phyloP scores from a whole-genome alignment of 257 asterid genomes.

The Solanum paucissectum region DNA sequence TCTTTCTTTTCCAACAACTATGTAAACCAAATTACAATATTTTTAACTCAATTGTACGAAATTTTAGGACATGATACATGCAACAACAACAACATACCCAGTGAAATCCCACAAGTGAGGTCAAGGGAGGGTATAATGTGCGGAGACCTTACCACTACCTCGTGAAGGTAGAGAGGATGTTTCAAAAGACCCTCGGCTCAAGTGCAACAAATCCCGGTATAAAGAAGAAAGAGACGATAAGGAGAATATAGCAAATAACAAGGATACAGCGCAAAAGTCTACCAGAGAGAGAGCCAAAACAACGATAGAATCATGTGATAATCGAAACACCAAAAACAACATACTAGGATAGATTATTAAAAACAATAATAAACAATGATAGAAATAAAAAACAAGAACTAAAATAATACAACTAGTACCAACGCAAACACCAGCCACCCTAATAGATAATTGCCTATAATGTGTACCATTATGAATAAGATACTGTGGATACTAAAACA shows the following conservation, averaged over 20 bases:
- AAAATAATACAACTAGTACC: neutral
- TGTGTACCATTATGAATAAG: neutral
- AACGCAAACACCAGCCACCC: neutral
- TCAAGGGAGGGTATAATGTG: neutral
- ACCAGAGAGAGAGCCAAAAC: neutral
- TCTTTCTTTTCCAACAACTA: neutral
- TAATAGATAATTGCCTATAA: neutral
- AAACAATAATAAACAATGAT: neutral
- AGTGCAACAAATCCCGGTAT: neutral
- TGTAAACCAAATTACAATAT: neutral
- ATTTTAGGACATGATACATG: neutral
- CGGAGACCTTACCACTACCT: neutral
- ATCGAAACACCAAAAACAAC: neutral
- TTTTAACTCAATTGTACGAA: neutral
- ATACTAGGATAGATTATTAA: neutral
- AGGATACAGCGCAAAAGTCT: neutral
- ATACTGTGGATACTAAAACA: neutral
- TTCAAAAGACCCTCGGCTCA: neutral
- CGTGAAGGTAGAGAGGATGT: neutral
- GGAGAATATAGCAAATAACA: neutral
- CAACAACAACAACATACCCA: neutral
- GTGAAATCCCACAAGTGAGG: neutral
- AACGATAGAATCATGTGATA: neutral
- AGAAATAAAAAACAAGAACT: neutral
- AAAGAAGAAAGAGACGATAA: neutral